These are phyloP conservation scores for Zychaea mexicana DNA, from an alignment of 371 early-diverging fungal species.

Conservation along the genomic window DNA sequence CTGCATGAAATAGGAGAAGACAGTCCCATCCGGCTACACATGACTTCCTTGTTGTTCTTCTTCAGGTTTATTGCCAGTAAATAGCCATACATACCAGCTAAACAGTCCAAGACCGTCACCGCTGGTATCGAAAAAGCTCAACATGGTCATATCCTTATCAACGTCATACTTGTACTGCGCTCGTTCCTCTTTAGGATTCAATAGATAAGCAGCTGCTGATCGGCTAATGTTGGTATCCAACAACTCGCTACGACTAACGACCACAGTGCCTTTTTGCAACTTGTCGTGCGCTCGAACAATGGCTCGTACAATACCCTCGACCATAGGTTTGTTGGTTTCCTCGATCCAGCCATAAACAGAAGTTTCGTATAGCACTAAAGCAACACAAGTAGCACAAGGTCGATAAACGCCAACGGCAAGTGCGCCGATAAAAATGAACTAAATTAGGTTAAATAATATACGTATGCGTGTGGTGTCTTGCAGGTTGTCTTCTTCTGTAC, in stretches of 20 bases:
- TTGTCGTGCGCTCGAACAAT: slow-evolving; percentile 57
- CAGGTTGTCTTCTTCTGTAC: not conserved
- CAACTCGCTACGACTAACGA: slow-evolving; percentile 39
- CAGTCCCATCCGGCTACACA: no score
- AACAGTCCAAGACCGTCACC: slow-evolving; percentile 35
- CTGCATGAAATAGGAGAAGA: slow-evolving; percentile 17
- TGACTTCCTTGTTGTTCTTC: no score
- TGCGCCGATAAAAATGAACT: no score
- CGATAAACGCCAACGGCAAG: no score
- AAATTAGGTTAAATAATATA: no score
- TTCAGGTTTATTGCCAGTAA: no score
- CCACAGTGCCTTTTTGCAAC: slow-evolving; percentile 37
- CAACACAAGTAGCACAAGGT: no score
- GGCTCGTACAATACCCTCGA: slow-evolving; percentile 54
- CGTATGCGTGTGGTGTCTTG: no score
- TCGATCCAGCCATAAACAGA: slow-evolving; percentile 45
- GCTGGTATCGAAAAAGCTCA: slow-evolving; percentile 34
- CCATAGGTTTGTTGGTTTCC: slow-evolving; percentile 53
- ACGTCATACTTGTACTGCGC: slow-evolving; percentile 52
- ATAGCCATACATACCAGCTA: slow-evolving; percentile 29
- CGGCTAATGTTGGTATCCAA: slow-evolving; percentile 59
- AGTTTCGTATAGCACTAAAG: slow-evolving; percentile 38
- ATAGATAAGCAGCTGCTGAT: slow-evolving; percentile 55
- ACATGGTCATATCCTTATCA: slow-evolving; percentile 53
- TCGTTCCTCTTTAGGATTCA: slow-evolving; percentile 59